Evolutionary conservation across 768 basidiomycete species (phyloP), one percentile per base, ranked within the genome.

Genomic region (Pisolithus orientalis): DNA sequence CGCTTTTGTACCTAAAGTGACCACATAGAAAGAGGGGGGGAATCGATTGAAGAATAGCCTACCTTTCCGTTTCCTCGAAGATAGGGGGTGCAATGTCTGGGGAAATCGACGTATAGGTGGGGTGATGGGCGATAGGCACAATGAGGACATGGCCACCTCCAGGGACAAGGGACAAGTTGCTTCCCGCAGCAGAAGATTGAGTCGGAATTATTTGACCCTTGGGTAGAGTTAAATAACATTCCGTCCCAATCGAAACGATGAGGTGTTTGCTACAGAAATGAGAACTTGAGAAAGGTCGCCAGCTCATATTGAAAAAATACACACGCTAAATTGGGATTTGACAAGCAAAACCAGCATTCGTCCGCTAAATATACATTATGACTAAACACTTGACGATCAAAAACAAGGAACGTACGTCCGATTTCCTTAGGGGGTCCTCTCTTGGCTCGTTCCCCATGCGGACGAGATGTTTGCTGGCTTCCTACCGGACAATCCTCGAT

Each of bases 291-390:
- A 14, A 44, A 3, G 21, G n/a, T 24, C 16, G 28, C 5, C 37
- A 16, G 29, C 1, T 6, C 17, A n/a, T 44, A 28, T 32, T 43
- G 42, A 31, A 48, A 47, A 2, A 34, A 38, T 24, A 77, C 87
- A 57, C 63, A 91, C 84, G 90, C 86, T 38, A 98, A 75, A 59
- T 82, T 85, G 1, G 95, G 94, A 64, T 97, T 97, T 39, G 92
- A 94, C 49, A 99, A 69, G 67, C 96, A 99, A 73, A 99, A 98
- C 95, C 95, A 98, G 69, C 95, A 97, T 66, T 94, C 90, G 51
- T 89, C 89, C 58, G 92, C 90, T 91, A 63, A 44, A 57, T 27
- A 53, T 51, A 29, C 7, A 58, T 53, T 31, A 28, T 17, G 6
- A 39, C 39, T 11, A 37, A 16, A 38, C 13, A 40, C 13, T 11